Conservation (phyloP, 306 rosid species). For the Ormosia semicastrata region DNA sequence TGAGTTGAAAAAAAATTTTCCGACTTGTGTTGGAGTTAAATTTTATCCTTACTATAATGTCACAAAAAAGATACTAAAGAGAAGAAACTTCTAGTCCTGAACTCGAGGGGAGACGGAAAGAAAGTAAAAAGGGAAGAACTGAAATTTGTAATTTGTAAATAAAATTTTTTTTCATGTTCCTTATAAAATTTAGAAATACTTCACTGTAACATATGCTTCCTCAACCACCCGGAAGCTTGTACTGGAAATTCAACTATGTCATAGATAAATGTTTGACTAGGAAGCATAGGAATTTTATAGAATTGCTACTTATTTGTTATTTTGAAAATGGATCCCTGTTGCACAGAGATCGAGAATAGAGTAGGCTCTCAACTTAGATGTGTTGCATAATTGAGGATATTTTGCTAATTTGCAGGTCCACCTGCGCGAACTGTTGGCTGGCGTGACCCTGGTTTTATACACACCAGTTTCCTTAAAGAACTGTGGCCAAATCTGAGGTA, state of each 20-base stretch:
- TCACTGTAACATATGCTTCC: too few species aligned
- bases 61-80: too few species aligned
- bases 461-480: slow-evolving; percentile 69
- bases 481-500: slow-evolving; percentile 75
- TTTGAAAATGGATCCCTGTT: not conserved
- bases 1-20: too few species aligned
- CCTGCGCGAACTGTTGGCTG: slow-evolving; percentile 85
- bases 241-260: not conserved
- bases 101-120: too few species aligned
- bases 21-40: too few species aligned
- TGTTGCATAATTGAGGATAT: not conserved
- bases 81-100: too few species aligned
- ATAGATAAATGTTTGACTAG: not conserved
- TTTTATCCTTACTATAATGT: too few species aligned
- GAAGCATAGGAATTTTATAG: not conserved
- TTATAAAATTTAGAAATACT: too few species aligned
- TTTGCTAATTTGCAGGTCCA: slow-evolving; percentile 42
- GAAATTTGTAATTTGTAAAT: too few species aligned
- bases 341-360: not conserved
- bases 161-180: too few species aligned
- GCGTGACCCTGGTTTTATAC: slow-evolving; percentile 92
- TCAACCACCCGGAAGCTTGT: not conserved
- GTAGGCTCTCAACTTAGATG: not conserved
- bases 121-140: too few species aligned
- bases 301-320: not conserved